Base-by-base conservation (phyloP, 2,329 filamentous ascomycete species). In the Blumeriella jaapii region DNA sequence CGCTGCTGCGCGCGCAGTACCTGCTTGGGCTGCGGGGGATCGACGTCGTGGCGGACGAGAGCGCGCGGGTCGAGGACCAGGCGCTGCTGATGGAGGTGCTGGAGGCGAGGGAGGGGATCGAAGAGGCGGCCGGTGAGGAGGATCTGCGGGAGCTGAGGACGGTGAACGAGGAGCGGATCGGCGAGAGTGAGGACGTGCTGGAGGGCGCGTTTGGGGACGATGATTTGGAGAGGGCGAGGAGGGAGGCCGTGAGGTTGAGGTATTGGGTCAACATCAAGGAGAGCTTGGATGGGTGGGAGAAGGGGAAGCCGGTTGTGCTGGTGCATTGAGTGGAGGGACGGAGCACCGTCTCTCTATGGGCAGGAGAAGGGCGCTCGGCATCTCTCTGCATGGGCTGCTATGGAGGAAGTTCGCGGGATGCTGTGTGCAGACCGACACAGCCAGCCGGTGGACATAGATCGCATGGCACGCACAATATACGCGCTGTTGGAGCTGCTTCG, bases 211-310 rank as follows among this genome's bases (percentile, higher is more conserved):
- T 96, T 54, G 65, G 62, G 42, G 50, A 57, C 6, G 81, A 79
- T 31, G 73, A 89, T 54, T 55, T 82, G 24, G 68, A 76, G 25
- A 60, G 43, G 6, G 89, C 86, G 11, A 76, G 71, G 60, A 59
- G 55, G 41, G 84, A 93, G 68, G 77, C 78, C 29, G 75, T 94
- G 2, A 67, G 71, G 57, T 60, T 95, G 62, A 67, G 85, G 57
- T 96, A 95, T 63, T 95, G 89, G 89, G 70, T 81, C 37, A 94
- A 87, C 59, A 78, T 96, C 42, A 70, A 75, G 43, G 81, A 93
- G 58, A 82, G 77, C 29, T 63, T 95, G 52, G 66, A 80, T 55
- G 73, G 78, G 44, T 95, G 89, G 87, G 85, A 94, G 65, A 74
- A 67, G 51, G 87, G 85, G 4, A 79, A 74, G 62, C 62, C 61